Evolutionary conservation across 257 asterid species (phyloP), one percentile per base, ranked within the genome.

Genomic region (Rehmannia glutinosa): DNA sequence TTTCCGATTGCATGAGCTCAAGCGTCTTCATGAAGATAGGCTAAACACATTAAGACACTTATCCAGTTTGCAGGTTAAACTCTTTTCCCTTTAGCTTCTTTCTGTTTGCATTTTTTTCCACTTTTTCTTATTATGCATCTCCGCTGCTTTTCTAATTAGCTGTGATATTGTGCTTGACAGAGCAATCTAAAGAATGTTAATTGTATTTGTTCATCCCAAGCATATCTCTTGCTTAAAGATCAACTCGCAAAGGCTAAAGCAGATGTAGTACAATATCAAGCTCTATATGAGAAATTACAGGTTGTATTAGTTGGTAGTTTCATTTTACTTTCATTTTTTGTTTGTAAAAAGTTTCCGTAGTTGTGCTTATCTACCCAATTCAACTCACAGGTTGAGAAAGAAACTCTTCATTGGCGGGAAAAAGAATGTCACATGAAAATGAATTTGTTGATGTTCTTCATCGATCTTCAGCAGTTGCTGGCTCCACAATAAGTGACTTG

Each of bases 281-380:
- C 86, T 56, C 83, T 87, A 54, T 84, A 80, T 39, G 96, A 89
- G 84, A 89, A 91, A 85, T 80, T 94, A 68, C 99, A 94, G 99
- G 99, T 93, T 79, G 82, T 73, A 61, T 69, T 68, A 73, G 75
- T 75, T 64, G 78, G 65, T 62, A 55, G 81, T 70, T 76, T 76
- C 70, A n/a, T 70, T 68, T 54, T 76, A 35, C 47, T 30, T 73
- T 59, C 58, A 25, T 57, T 70, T 54, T 24, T 62, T 53, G 27
- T 72, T 32, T 28, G 30, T 63, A n/a, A 42, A 75, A 38, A 21
- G 43, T 59, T 72, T 24, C 8, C 17, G 21, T 8, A 17, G 35
- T n/a, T 68, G 43, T 76, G 35, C 75, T 73, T 46, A 73, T 53
- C 66, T 54, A 50, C 60, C 41, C 41, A 35, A 35, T 68, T 61